Evolutionary conservation across 805 yeast genomes (phyloP).

Genomic region (Myxozyma nipponensis): DNA sequence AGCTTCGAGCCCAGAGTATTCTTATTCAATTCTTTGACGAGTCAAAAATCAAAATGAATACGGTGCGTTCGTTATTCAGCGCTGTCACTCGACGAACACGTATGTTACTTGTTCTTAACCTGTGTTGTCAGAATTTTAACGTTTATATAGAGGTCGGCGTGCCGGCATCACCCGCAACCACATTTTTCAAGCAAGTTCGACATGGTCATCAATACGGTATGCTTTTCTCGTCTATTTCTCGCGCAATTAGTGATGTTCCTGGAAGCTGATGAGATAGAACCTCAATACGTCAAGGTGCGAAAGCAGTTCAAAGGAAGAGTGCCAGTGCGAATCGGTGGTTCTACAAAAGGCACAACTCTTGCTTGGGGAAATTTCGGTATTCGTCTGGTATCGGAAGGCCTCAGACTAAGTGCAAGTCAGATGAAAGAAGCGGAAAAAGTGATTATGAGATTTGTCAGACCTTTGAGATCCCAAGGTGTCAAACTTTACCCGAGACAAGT

Average conservation of each 20-base stretch:
- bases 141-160: background rate
- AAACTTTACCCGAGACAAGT: constrained; percentile 73
- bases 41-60: constrained; percentile 10
- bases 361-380: constrained; percentile 82
- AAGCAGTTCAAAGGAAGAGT: constrained; percentile 94
- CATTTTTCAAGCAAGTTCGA: constrained; percentile 15
- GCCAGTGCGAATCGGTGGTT: constrained; percentile 91
- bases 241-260: background rate
- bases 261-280: constrained; percentile 34
- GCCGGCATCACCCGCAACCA: background rate
- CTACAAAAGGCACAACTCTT: constrained; percentile 78
- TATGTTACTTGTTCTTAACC: too few relatives aligned
- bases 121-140: too few relatives aligned
- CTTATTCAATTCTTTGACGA: too few relatives aligned
- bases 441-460: constrained; percentile 77
- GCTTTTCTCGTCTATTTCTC: background rate
- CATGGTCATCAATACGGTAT: constrained; percentile 43
- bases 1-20: too few relatives aligned
- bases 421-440: constrained; percentile 87
- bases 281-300: constrained; percentile 59
- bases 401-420: constrained; percentile 80
- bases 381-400: constrained; percentile 83
- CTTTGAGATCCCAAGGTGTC: constrained; percentile 52
- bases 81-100: constrained; percentile 12
- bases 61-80: constrained; percentile 11